Evolutionary conservation across 2,329 filamentous ascomycete species (phyloP).

Genomic region (Dryadomyces sulphureus): DNA sequence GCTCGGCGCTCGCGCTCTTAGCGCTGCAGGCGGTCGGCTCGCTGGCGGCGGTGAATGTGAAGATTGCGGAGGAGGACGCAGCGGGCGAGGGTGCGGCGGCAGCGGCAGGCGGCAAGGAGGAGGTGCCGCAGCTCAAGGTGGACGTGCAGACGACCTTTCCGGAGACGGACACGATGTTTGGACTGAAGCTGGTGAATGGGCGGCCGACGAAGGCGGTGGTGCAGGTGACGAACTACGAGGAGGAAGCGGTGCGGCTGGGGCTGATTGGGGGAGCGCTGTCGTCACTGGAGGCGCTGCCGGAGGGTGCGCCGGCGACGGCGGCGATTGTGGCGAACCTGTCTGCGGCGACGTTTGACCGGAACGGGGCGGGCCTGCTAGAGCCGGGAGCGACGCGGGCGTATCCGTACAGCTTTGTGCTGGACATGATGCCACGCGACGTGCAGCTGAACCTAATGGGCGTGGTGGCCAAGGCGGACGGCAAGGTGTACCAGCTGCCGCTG

Average conservation of each 20-base stretch:
- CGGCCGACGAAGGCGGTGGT: slow-evolving; percentile 70
- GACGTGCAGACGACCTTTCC: slow-evolving; percentile 48
- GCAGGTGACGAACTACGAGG: slow-evolving; percentile 74
- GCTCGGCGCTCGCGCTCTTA: slow-evolving; percentile 56
- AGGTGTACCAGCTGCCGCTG: slow-evolving; percentile 61
- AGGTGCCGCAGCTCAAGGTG: slow-evolving; percentile 40
- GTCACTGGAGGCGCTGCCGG: slow-evolving; percentile 35
- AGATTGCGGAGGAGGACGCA: background rate
- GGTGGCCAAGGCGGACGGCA: slow-evolving; percentile 46
- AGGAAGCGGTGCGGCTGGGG: slow-evolving; percentile 56
- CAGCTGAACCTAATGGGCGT: slow-evolving; percentile 63
- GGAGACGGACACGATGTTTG: slow-evolving; percentile 64
- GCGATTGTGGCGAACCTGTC: slow-evolving; percentile 75
- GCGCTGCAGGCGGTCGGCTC: slow-evolving; percentile 53
- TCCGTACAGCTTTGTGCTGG: slow-evolving; percentile 73
- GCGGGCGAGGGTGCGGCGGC: slow-evolving; percentile 10
- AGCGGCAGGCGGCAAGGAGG: slow-evolving; percentile 1
- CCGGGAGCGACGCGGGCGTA: slow-evolving; percentile 57
- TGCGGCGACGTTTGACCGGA: slow-evolving; percentile 54
- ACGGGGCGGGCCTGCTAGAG: slow-evolving; percentile 41
- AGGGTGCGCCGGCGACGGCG: slow-evolving; percentile 29
- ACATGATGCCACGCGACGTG: slow-evolving; percentile 87
- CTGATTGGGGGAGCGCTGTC: slow-evolving; percentile 65
- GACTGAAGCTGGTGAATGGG: slow-evolving; percentile 90
- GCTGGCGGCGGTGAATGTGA: slow-evolving; percentile 45